phyloP scores from a whole-genome alignment of 108 stramenopile genomes.

The Pseudonitzschia multiseries region DNA sequence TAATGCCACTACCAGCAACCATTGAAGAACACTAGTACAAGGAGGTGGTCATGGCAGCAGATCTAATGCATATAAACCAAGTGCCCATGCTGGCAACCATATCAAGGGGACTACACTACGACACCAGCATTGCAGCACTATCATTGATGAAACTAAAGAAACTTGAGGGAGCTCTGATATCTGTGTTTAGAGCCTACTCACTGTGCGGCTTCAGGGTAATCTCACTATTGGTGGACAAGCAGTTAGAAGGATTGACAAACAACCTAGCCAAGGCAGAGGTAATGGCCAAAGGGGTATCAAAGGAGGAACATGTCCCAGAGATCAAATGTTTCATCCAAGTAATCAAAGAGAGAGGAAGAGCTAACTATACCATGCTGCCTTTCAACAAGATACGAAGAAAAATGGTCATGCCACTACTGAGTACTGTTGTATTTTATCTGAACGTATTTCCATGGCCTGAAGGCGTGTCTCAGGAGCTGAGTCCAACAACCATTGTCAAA shows the following conservation, averaged over 20 bases:
- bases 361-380: slow-evolving; percentile 24
- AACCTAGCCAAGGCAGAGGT: not conserved
- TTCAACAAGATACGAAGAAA: slow-evolving; percentile 21
- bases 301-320: slow-evolving; percentile 34
- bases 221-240: not conserved
- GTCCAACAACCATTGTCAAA: slow-evolving; percentile 27
- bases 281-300: slow-evolving; percentile 7
- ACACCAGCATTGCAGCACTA: slow-evolving; percentile 31
- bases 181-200: no score
- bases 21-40: slow-evolving; percentile 12
- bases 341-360: slow-evolving; percentile 38
- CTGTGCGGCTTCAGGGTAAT: no score
- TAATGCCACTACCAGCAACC: slow-evolving; percentile 3
- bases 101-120: slow-evolving; percentile 29
- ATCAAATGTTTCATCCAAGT: slow-evolving; percentile 26
- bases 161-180: no score
- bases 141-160: not conserved
- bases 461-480: slow-evolving; percentile 22
- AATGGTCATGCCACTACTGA: slow-evolving; percentile 25
- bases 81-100: slow-evolving; percentile 36
- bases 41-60: slow-evolving; percentile 27
- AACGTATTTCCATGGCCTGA: no score
- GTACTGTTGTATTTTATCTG: slow-evolving; percentile 13
- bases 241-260: not conserved
- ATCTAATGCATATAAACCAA: slow-evolving; percentile 41